Evolutionary conservation across 352 stramenopile species (phyloP).

Genomic region (Lagenidium sp.): DNA sequence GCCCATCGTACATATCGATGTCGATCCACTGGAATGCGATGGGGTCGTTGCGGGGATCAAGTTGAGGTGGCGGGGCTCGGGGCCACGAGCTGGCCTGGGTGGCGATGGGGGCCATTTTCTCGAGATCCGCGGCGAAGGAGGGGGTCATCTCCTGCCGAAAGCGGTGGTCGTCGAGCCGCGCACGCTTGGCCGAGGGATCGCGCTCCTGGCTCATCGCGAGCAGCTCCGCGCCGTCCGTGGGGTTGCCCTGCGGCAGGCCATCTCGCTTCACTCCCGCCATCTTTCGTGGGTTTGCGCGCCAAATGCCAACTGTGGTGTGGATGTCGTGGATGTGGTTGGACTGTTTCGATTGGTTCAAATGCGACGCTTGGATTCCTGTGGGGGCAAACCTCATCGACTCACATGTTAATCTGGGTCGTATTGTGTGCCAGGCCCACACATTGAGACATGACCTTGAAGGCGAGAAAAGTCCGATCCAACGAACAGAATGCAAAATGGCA

Average conservation of each 20-base stretch:
- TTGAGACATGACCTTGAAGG: too few relatives aligned
- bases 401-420: too few relatives aligned
- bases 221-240: conserved; percentile 10
- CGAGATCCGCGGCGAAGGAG: conserved; percentile 45
- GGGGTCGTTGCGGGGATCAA: conserved; percentile 26
- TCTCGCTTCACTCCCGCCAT: conserved; percentile 17
- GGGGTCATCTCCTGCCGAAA: conserved; percentile 11
- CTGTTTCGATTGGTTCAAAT: too few relatives aligned
- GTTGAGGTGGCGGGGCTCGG: conserved; percentile 24
- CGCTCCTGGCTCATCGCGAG: conserved; percentile 10
- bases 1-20: conserved; percentile 96
- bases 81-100: conserved; percentile 60
- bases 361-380: too few relatives aligned
- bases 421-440: too few relatives aligned
- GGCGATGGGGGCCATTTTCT: conserved; percentile 48
- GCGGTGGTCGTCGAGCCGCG: conserved; percentile 12
- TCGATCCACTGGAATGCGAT: conserved; percentile 97
- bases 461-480: too few relatives aligned
- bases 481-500: too few relatives aligned
- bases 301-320: too few relatives aligned
- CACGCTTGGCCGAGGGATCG: conserved; percentile 3
- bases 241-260: conserved; percentile 6
- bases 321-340: too few relatives aligned
- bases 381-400: too few relatives aligned
- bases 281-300: conserved; percentile 2